Percentiles rank a stretch among this genome's conserved stretches.
phyloP scores from a whole-genome alignment of 2,329 filamentous ascomycete genomes.

The Emergomyces africanus region DNA sequence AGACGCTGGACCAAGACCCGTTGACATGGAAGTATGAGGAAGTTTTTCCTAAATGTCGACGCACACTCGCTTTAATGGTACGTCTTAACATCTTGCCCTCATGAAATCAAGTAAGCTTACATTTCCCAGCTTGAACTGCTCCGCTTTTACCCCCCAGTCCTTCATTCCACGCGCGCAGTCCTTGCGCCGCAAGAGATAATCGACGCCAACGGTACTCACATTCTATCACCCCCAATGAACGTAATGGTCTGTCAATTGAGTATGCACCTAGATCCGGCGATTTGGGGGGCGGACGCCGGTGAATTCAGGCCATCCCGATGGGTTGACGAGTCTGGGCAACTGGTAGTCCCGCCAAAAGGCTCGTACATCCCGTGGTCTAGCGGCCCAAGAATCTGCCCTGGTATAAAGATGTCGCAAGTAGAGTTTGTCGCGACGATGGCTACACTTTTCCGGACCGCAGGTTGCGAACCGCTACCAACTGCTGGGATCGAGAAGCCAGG shows the following conservation, averaged over 20 bases:
- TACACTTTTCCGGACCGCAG: conserved; percentile 24
- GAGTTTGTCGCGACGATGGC: conserved; percentile 39
- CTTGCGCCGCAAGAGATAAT: conserved; percentile 18
- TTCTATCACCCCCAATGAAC: conserved; percentile 21
- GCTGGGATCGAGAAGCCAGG: conserved; percentile 12
- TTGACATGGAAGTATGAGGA: conserved; percentile 29
- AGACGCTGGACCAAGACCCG: conserved; percentile 18
- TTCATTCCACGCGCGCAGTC: conserved; percentile 26
- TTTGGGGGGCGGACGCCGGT: conserved; percentile 23
- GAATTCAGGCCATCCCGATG: conserved; percentile 30
- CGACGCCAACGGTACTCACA: conserved; percentile 15
- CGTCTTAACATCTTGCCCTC: conserved; percentile 1
- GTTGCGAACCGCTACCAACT: conserved; percentile 11
- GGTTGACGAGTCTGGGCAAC: conserved; percentile 17
- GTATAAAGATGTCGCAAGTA: conserved; percentile 44
- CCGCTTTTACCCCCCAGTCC: conserved; percentile 29
- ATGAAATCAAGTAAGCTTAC: neutral
- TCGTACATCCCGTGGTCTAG: conserved; percentile 37
- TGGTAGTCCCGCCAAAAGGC: conserved; percentile 28
- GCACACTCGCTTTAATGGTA: conserved; percentile 39
- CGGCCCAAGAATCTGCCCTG: conserved; percentile 40
- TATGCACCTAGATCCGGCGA: conserved; percentile 16
- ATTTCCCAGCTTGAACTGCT: conserved; percentile 27
- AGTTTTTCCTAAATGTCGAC: conserved; percentile 31
- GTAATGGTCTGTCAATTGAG: conserved; percentile 25